A percentile compares a stretch with the other conserved stretches of the same genome.
These are phyloP conservation scores for Penicillium verrucosum DNA, from an alignment of 2,329 filamentous ascomycete genomes.

Conservation along the genomic window DNA sequence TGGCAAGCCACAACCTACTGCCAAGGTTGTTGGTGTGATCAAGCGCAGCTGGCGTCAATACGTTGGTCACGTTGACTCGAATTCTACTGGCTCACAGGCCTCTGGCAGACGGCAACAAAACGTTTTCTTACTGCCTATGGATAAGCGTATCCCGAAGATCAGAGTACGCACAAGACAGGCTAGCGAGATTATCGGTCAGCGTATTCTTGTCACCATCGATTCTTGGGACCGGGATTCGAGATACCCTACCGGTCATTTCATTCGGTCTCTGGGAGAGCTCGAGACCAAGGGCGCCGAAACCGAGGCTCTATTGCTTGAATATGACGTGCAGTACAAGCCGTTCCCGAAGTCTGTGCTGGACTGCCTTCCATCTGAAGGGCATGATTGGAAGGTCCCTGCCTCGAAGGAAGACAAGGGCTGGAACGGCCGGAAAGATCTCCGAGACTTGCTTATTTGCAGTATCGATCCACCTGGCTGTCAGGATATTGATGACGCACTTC, in stretches of 20 bases:
- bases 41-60: constrained; percentile 98
- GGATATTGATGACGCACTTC: constrained; percentile 96
- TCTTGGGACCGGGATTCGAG: constrained; percentile 91
- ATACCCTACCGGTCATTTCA: constrained; percentile 89
- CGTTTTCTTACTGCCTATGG: constrained; percentile 95
- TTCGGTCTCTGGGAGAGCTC: constrained; percentile 85
- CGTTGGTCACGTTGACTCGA: constrained; percentile 89
- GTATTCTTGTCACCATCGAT: constrained; percentile 89
- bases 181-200: constrained; percentile 81
- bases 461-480: constrained; percentile 96
- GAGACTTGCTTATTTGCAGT: constrained; percentile 86
- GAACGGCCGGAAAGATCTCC: constrained; percentile 78
- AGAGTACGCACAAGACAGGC: constrained; percentile 87
- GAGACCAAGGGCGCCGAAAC: constrained; percentile 98
- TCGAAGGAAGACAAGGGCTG: constrained; percentile 78
- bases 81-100: constrained; percentile 70
- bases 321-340: constrained; percentile 94
- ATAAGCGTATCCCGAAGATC: constrained; percentile 96
- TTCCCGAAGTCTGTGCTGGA: constrained; percentile 95
- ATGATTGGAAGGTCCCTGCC: constrained; percentile 88
- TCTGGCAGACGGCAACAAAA: constrained; percentile 83
- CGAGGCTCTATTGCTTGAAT: constrained; percentile 88
- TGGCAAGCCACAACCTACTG: constrained; percentile 80
- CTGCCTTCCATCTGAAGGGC: constrained; percentile 85
- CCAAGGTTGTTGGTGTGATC: constrained; percentile 83